Percentiles rank a stretch among this genome's conserved stretches.
phyloP scores from a whole-genome alignment of 192 early-diverging fungal species.

The Backusella macrospora region DNA sequence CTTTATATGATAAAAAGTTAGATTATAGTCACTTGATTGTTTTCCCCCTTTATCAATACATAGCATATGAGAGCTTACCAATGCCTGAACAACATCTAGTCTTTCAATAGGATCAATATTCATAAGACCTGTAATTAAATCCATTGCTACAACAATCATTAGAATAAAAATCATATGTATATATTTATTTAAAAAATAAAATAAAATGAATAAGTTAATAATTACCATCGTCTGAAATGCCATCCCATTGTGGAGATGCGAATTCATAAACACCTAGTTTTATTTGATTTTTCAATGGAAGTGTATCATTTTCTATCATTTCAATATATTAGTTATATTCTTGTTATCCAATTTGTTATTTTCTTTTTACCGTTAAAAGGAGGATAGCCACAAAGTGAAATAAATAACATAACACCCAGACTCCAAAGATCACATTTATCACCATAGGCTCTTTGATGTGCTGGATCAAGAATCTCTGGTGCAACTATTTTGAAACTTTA shows the following conservation, averaged over 20 bases:
- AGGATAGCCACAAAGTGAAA: constrained; percentile 88
- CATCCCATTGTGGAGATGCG: constrained; percentile 84
- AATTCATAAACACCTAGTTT: constrained; percentile 73
- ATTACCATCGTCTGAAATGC: constrained; percentile 63
- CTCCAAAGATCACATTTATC: constrained; percentile 83
- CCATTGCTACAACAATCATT: constrained; percentile 41
- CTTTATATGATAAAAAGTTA: not conserved
- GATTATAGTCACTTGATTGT: not conserved
- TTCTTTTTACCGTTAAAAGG: constrained; percentile 61
- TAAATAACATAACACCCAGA: constrained; percentile 92
- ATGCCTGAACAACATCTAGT: constrained; percentile 44
- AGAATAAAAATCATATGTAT: not conserved
- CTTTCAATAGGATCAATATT: constrained; percentile 57
- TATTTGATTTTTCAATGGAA: constrained; percentile 26
- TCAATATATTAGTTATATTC: no score
- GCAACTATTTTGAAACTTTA: no score
- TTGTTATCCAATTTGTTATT: not conserved
- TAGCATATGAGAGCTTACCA: constrained; percentile 6
- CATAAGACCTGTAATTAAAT: constrained; percentile 60
- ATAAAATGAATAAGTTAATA: no score
- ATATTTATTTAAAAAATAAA: not conserved
- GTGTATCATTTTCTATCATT: no score
- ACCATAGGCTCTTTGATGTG: constrained; percentile 1
- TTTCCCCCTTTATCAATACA: no score
- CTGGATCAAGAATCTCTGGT: constrained; percentile 10